phyloP scores from a whole-genome alignment of 257 asterid genomes.

The Solanum ossicruentum region DNA sequence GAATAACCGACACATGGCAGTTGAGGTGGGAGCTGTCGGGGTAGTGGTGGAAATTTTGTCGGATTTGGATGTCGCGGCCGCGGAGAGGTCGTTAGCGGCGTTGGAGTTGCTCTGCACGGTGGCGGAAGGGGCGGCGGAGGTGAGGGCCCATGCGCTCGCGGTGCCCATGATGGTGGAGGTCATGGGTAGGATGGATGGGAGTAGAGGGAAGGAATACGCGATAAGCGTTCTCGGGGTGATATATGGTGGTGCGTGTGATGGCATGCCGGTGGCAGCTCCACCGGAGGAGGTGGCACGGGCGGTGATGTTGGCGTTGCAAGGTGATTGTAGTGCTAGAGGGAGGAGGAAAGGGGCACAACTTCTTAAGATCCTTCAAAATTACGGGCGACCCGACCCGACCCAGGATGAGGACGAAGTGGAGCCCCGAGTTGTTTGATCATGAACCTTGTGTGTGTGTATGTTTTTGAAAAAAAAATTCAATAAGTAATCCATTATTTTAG shows the following conservation, averaged over 20 bases:
- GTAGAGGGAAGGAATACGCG: constrained; percentile 60
- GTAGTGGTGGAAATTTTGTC: constrained; percentile 61
- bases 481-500: neutral
- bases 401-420: constrained; percentile 3
- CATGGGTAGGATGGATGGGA: constrained; percentile 73
- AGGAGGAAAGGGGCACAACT: constrained; percentile 79
- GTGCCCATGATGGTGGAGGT: constrained; percentile 91
- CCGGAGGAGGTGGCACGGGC: constrained; percentile 93
- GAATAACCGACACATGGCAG: constrained; percentile 48
- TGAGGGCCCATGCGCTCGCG: constrained; percentile 55
- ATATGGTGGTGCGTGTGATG: constrained; percentile 31
- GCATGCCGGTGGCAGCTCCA: constrained; percentile 41
- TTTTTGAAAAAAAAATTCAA: neutral
- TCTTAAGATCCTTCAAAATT: constrained; percentile 50
- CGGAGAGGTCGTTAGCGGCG: constrained; percentile 65
- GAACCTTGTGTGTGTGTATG: too few species aligned
- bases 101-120: constrained; percentile 64
- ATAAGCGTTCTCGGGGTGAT: constrained; percentile 60
- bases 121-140: constrained; percentile 70
- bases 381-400: constrained; percentile 28
- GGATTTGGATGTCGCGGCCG: constrained; percentile 51
- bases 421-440: neutral
- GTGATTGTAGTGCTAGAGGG: constrained; percentile 59
- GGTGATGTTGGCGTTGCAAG: constrained; percentile 61
- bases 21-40: constrained; percentile 60